These are phyloP conservation scores for Gracilaria caudata DNA, from an alignment of 23 red algal genomes.

Conservation along the genomic window DNA sequence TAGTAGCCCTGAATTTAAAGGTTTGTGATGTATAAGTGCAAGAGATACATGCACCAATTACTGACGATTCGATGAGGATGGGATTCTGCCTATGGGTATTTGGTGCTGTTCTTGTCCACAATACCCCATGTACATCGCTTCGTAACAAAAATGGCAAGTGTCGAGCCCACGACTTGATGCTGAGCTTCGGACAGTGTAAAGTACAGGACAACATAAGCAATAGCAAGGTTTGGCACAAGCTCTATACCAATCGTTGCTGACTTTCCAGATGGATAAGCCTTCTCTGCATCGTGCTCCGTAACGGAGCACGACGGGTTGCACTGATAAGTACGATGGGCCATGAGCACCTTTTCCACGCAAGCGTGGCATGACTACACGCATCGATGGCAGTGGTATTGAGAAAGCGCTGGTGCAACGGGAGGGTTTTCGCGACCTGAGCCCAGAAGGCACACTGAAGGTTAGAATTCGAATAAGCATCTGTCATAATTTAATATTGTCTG, in stretches of 20 bases:
- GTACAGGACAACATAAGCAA: constrained; percentile 53
- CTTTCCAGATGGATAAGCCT: constrained; percentile 43
- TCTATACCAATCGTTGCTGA: constrained; percentile 63
- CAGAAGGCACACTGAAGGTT: constrained; percentile 60
- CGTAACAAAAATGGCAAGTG: constrained; percentile 47
- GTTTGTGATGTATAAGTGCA: constrained; percentile 62
- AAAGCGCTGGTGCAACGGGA: background rate
- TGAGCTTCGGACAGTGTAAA: constrained; percentile 14
- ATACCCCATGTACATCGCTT: constrained; percentile 50
- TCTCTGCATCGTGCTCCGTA: background rate
- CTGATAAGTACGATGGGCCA: constrained; percentile 46
- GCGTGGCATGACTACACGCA: constrained; percentile 33
- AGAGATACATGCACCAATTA: constrained; percentile 67
- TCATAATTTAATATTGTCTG: constrained; percentile 30
- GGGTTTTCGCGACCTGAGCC: constrained; percentile 34
- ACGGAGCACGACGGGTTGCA: constrained; percentile 21
- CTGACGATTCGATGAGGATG: constrained; percentile 63
- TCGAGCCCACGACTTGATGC: constrained; percentile 26
- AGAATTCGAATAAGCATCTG: constrained; percentile 7
- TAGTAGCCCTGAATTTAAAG: constrained; percentile 53
- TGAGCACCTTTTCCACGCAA: constrained; percentile 66
- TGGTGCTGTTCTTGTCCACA: constrained; percentile 10
- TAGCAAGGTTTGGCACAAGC: constrained; percentile 27
- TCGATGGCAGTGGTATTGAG: background rate
- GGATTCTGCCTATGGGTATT: constrained; percentile 48